phyloP scores from a whole-genome alignment of 1,284 basidiomycete species.

The Microbotryum silenes-acaulis region DNA sequence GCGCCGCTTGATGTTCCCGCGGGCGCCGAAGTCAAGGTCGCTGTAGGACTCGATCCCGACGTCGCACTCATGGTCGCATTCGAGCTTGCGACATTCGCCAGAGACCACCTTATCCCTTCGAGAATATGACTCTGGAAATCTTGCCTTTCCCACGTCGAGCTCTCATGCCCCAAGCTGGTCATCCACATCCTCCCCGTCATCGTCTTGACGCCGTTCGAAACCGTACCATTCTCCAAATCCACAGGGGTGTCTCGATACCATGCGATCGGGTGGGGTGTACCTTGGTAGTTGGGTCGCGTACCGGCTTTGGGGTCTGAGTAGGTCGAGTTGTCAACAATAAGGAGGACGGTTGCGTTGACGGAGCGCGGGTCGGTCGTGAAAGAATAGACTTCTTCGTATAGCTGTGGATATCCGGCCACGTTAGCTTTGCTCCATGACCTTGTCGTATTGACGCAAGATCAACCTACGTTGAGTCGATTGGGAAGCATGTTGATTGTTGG shows the following conservation, averaged over 20 bases:
- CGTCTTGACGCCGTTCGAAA: neutral
- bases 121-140: slow-evolving; percentile 19
- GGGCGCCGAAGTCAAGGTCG: neutral
- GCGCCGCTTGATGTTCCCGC: neutral
- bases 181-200: slow-evolving; percentile 28
- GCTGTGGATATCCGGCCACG: too few species aligned
- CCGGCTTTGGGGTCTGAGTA: slow-evolving; percentile 12
- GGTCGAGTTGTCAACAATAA: slow-evolving; percentile 14
- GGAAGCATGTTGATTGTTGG: slow-evolving; percentile 24
- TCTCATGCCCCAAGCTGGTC: slow-evolving; percentile 15
- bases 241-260: slow-evolving; percentile 25
- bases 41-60: too few species aligned
- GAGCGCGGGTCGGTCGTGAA: slow-evolving; percentile 25
- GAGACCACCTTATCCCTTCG: slow-evolving; percentile 14
- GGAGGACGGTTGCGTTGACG: slow-evolving; percentile 27
- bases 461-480: slow-evolving; percentile 5
- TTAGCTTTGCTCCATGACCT: too few species aligned
- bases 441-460: too few species aligned
- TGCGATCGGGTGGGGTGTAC: slow-evolving; percentile 21
- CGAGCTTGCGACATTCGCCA: neutral
- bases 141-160: slow-evolving; percentile 19
- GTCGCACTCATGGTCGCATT: neutral
- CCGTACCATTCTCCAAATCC: slow-evolving; percentile 25
- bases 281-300: slow-evolving; percentile 19
- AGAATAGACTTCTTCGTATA: slow-evolving; percentile 24